These are phyloP conservation scores for Syncephalastrum sp. DNA, from an alignment of 371 early-diverging fungal genomes.

Conservation along the genomic window DNA sequence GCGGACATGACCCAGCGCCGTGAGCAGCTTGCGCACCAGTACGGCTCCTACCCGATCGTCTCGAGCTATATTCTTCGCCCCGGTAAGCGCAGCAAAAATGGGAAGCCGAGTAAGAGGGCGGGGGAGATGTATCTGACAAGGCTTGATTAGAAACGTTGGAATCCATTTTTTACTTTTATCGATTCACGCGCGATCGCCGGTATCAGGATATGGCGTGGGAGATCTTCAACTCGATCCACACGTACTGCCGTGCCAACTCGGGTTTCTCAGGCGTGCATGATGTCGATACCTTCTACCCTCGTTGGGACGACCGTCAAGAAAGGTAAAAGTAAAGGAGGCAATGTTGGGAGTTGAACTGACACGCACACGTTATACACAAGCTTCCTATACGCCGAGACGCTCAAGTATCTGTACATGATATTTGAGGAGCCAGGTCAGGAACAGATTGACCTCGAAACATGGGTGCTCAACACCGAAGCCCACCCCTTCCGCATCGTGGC, in stretches of 20 bases:
- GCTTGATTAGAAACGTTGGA: constrained; percentile 68
- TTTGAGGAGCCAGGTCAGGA: constrained; percentile 63
- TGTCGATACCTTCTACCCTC: constrained; percentile 25
- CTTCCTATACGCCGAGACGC: constrained; percentile 91
- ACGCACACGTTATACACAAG: constrained; percentile 22
- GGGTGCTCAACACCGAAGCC: constrained; percentile 89
- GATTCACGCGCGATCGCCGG: constrained; percentile 64
- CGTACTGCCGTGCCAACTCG: constrained; percentile 38
- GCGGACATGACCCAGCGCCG: constrained; percentile 14
- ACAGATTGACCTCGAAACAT: constrained; percentile 66
- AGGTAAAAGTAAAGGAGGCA: constrained; percentile 26
- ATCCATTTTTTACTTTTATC: constrained; percentile 69
- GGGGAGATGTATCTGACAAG: not conserved
- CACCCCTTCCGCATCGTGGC: constrained; percentile 67
- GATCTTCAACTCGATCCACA: constrained; percentile 55
- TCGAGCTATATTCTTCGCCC: constrained; percentile 42
- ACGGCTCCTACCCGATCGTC: constrained; percentile 24
- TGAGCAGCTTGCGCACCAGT: constrained; percentile 11
- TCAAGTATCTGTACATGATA: constrained; percentile 91
- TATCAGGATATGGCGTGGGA: constrained; percentile 77
- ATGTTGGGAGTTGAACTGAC: not conserved
- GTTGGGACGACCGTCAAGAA: constrained; percentile 49
- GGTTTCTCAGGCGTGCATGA: constrained; percentile 38
- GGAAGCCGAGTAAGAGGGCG: too few relatives aligned
- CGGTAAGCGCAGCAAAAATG: constrained; percentile 10